Evolutionary conservation across 2,329 filamentous ascomycete genomes (phyloP).

Genomic region (Ustulina deusta): DNA sequence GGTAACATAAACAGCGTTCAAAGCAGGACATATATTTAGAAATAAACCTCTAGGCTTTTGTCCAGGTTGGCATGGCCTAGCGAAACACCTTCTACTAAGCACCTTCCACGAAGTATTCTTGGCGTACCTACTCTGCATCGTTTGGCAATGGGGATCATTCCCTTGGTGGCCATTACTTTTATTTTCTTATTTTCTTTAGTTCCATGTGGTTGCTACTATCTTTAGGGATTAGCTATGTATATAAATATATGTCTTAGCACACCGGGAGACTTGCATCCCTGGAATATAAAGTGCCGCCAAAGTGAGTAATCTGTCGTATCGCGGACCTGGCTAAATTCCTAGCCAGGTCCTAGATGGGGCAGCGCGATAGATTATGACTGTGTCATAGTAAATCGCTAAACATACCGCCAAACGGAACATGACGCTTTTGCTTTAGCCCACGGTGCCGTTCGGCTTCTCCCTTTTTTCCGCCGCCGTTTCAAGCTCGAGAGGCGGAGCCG

Average conservation of each 20-base stretch:
- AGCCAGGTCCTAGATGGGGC: background rate
- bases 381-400: background rate
- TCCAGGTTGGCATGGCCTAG: too few species aligned
- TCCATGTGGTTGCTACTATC: too few species aligned
- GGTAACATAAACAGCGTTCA: too few species aligned
- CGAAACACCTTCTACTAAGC: too few species aligned
- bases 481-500: constrained; percentile 39
- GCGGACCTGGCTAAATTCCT: background rate
- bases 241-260: background rate
- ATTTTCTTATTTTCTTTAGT: background rate
- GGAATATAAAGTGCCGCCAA: background rate
- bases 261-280: background rate
- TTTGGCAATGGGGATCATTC: too few species aligned
- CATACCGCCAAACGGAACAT: background rate
- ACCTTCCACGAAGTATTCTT: too few species aligned
- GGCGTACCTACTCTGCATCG: too few species aligned
- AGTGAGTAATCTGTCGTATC: background rate
- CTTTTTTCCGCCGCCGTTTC: constrained; percentile 11
- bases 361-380: background rate
- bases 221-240: background rate
- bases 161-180: background rate
- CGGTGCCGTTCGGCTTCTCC: background rate
- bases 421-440: constrained; percentile 13
- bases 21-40: background rate
- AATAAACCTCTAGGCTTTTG: background rate